Base-by-base conservation (phyloP, 495 filamentous ascomycete genomes). In the Cryomyces minteri region DNA sequence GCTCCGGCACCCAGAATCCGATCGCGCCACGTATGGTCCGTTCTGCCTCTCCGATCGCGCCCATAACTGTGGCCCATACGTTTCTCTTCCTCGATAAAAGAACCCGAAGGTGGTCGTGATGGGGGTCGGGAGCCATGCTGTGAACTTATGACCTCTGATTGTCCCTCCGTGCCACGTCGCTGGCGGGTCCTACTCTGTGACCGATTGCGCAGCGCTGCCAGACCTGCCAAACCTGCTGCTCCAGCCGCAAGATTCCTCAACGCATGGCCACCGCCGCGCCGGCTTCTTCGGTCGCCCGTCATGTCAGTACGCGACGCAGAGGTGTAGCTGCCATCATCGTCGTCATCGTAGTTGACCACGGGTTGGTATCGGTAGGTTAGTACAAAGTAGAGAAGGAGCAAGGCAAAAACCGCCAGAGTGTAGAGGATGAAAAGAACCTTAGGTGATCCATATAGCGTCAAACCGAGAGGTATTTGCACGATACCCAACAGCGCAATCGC, bases 361-460 rank as follows among this genome's bases (percentile, higher is more conserved):
- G 18, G 71, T 65, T 51, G 72, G 49, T 80, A 70, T 36, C 67
- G 54, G 58, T 79, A 86, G 41, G 73, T 77, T 7, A 93, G 66
- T 31, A 86, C 63, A 50, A 94, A 87, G 59, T 80, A 92, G 1
- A 82, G 46, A 5, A 92, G 47, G 8, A 88, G 64, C 11, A 74
- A 67, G 8, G 73, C 77, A 54, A 41, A 41, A 9, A 74, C 79
- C 54, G 73, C 82, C 1, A 95, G 48, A 0, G 88, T 68, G 55
- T 79, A 98, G 4, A 95, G 66, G 46, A 96, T 79, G 58, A 98
- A 98, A 0, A 85, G 66, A 9, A 66, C 65, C 58, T 82, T 75
- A 10, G 92, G 90, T 32, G 86, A 90, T 11, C 90, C 90, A 54
- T 95, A 98, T 8, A 98, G 70, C 4, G 86, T 88, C 42, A 98